A percentile compares a stretch with the other conserved stretches of the same genome.
Conservation (phyloP, 495 filamentous ascomycete genomes). For the Monascus purpureus region DNA sequence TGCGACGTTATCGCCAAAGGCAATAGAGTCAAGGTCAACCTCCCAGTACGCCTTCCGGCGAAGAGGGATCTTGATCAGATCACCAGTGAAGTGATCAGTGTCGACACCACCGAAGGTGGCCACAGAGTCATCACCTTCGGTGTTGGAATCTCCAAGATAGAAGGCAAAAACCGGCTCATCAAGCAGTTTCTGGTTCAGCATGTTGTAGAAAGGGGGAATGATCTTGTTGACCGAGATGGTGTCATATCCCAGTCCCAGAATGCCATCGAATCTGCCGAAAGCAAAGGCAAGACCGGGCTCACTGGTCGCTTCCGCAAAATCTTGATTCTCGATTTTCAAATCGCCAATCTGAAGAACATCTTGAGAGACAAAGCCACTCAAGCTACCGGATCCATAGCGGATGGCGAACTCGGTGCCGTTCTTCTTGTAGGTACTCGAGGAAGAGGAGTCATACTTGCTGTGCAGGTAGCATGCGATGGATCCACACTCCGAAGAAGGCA, state of each 20-base stretch:
- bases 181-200: constrained; percentile 76
- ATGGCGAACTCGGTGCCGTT: constrained; percentile 92
- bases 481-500: constrained; percentile 76
- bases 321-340: constrained; percentile 68
- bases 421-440: constrained; percentile 83
- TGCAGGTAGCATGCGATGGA: constrained; percentile 99
- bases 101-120: constrained; percentile 88
- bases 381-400: constrained; percentile 85
- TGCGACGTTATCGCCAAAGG: constrained; percentile 68
- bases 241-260: constrained; percentile 89
- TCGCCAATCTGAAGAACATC: constrained; percentile 82
- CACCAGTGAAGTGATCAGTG: constrained; percentile 71
- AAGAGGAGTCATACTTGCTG: constrained; percentile 83
- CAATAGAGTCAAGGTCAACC: constrained; percentile 86
- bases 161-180: constrained; percentile 94
- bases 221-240: constrained; percentile 94
- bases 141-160: constrained; percentile 70
- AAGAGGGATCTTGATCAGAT: constrained; percentile 84
- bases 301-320: constrained; percentile 87
- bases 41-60: constrained; percentile 99
- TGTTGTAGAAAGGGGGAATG: constrained; percentile 88
- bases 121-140: constrained; percentile 66
- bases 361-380: constrained; percentile 87
- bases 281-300: constrained; percentile 97
- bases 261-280: constrained; percentile 96